phyloP scores from a whole-genome alignment of 208 protist genomes.

The Leishmania amazonensis region DNA sequence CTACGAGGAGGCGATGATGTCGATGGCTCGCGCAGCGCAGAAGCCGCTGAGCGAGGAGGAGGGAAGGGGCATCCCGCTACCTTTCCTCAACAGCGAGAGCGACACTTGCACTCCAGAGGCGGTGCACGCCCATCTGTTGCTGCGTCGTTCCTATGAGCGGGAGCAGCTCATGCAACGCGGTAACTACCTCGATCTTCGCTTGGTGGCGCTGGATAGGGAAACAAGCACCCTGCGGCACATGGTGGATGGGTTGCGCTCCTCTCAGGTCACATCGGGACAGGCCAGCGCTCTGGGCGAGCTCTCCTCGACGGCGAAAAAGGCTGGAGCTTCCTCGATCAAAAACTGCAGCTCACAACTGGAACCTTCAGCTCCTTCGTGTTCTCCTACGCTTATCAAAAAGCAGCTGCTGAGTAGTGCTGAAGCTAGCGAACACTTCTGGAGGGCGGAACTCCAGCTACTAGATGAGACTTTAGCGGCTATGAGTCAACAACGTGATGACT shows the following conservation, averaged over 20 bases:
- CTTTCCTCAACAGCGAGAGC: constrained; percentile 8
- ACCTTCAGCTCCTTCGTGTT: not conserved
- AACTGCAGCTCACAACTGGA: not conserved
- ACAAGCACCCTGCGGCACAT: constrained; percentile 57
- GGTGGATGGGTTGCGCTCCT: constrained; percentile 42
- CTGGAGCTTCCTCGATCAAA: not conserved
- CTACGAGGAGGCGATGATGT: constrained; percentile 57
- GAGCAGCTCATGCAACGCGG: constrained; percentile 77
- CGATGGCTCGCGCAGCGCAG: constrained; percentile 37
- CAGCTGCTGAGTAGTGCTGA: constrained; percentile 14
- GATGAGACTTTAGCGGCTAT: constrained; percentile 32
- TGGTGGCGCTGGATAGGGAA: constrained; percentile 68
- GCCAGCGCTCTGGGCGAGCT: not conserved
- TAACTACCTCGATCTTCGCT: constrained; percentile 74
- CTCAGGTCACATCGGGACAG: not conserved
- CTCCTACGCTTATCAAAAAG: constrained; percentile 9
- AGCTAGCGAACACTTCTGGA: constrained; percentile 23
- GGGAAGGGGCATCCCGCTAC: not conserved
- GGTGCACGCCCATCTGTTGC: constrained; percentile 68
- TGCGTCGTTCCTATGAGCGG: constrained; percentile 62
- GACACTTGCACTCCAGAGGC: constrained; percentile 42
- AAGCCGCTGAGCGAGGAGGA: constrained; percentile 37
- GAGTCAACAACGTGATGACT: constrained; percentile 22
- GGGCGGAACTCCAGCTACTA: constrained; percentile 33
- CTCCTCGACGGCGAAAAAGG: not conserved